A percentile compares a stretch with the other conserved stretches of the same genome.
Evolutionary conservation across 176 grass and related monocot species (phyloP).

Genomic region (Musa schizocarpa): DNA sequence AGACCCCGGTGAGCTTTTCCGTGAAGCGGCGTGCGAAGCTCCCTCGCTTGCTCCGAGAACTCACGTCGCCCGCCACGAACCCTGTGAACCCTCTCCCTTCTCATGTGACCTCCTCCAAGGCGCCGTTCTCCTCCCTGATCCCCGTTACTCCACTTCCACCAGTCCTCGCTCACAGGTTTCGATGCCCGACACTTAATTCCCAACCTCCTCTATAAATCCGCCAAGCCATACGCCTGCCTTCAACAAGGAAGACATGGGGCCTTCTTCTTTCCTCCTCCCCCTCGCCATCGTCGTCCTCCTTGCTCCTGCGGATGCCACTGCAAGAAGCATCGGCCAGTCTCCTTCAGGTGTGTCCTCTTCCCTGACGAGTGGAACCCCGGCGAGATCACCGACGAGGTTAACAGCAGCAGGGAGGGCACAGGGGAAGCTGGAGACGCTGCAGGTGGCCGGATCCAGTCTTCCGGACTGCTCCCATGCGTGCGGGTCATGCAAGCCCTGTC

Average conservation of each 20-base stretch:
- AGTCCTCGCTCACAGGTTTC: neutral
- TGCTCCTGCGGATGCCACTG: neutral
- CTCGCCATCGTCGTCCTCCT: neutral
- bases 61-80: neutral
- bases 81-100: constrained; percentile 2
- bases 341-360: neutral
- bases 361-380: neutral
- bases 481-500: constrained; percentile 77
- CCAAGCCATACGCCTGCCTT: too few species aligned
- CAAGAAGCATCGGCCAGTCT: neutral
- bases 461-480: constrained; percentile 88
- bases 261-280: neutral
- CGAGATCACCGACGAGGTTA: neutral
- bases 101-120: neutral
- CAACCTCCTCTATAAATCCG: neutral
- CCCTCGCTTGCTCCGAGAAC: neutral
- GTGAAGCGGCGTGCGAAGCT: neutral
- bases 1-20: neutral
- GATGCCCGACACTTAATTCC: neutral
- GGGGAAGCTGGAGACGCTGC: constrained; percentile 12
- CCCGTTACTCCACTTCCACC: neutral
- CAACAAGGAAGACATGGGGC: neutral
- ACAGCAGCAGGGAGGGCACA: neutral
- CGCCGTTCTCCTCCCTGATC: neutral
- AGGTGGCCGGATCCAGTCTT: constrained; percentile 44